Conservation (phyloP, 169 alveolate genomes). For the Plasmodium yoelii region DNA sequence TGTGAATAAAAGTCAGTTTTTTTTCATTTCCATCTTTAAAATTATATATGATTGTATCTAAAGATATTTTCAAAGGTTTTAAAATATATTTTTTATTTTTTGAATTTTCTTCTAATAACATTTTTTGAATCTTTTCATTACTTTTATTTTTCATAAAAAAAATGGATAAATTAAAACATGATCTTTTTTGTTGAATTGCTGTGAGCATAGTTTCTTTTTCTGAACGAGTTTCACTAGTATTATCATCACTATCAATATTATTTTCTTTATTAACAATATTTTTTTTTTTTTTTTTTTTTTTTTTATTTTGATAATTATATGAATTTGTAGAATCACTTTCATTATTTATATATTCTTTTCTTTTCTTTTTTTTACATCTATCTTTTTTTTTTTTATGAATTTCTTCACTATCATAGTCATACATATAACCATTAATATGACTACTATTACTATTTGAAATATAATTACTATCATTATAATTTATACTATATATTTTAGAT, state of each 20-base stretch:
- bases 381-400: not conserved
- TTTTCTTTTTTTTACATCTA: not conserved
- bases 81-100: constrained; percentile 21
- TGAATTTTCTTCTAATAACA: not conserved
- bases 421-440: not conserved
- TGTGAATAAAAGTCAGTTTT: constrained; percentile 11
- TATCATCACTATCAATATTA: not conserved
- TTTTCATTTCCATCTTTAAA: constrained; percentile 30
- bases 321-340: no score
- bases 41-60: constrained; percentile 52
- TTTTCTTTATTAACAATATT: not conserved
- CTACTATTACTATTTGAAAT: not conserved
- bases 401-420: constrained; percentile 4
- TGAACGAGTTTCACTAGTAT: not conserved
- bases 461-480: not conserved
- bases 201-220: constrained; percentile 2
- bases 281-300: not conserved
- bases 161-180: constrained; percentile 24
- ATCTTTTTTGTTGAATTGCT: constrained; percentile 26
- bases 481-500: not conserved
- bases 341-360: no score
- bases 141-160: constrained; percentile 24
- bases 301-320: not conserved
- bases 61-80: constrained; percentile 44
- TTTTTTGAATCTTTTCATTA: constrained; percentile 22